These are phyloP conservation scores for Haematococcus sp. DNA, from an alignment of 139 green algal genomes.

Conservation along the genomic window DNA sequence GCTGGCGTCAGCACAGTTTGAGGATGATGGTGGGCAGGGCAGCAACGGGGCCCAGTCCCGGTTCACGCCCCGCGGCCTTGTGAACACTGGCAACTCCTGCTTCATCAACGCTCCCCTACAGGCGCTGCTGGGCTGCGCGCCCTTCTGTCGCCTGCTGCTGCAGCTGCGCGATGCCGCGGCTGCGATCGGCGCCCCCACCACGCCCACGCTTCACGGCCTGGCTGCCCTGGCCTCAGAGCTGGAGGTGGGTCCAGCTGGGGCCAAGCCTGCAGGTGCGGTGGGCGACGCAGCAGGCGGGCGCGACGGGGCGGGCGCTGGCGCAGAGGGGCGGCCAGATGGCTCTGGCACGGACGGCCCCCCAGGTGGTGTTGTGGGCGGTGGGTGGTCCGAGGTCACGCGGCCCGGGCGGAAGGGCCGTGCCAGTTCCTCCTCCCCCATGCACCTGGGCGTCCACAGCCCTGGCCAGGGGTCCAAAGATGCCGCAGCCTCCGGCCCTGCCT, in stretches of 20 bases:
- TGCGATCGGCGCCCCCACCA: slow-evolving; percentile 31
- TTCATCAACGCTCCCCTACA: slow-evolving; percentile 80
- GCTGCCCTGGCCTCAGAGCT: slow-evolving; percentile 54
- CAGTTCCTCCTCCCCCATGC: no score
- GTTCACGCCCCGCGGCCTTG: slow-evolving; percentile 60
- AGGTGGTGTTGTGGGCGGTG: no score
- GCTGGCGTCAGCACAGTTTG: background rate
- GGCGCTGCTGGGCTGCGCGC: slow-evolving; percentile 62
- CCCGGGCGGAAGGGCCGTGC: background rate
- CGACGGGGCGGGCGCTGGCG: background rate
- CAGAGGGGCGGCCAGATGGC: background rate
- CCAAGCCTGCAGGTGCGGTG: background rate
- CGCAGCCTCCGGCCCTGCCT: background rate
- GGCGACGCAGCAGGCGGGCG: background rate
- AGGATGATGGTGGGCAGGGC: no score
- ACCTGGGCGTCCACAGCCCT: no score
- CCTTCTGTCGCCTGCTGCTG: slow-evolving; percentile 64
- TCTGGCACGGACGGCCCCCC: no score
- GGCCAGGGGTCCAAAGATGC: background rate
- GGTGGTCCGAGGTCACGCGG: background rate
- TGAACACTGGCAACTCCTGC: slow-evolving; percentile 82
- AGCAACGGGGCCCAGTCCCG: background rate
- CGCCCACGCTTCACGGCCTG: slow-evolving; percentile 59
- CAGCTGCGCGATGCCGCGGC: slow-evolving; percentile 35
- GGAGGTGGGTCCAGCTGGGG: background rate